Percentiles rank a stretch among this genome's conserved stretches.
Evolutionary conservation across 257 asterid species (phyloP).

Genomic region (Capsicum pubescens): DNA sequence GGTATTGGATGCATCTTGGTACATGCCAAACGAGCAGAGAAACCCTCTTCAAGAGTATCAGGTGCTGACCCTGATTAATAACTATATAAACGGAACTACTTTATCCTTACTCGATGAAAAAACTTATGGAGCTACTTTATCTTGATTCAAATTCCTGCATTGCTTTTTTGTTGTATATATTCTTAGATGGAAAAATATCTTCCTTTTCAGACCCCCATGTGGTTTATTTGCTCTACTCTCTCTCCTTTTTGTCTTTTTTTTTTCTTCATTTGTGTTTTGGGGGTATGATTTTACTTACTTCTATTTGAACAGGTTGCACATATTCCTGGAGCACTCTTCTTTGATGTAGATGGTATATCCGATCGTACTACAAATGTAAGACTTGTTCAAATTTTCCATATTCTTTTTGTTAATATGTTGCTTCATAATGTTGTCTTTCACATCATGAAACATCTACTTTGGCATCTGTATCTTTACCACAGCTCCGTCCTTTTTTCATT

Average conservation of each 20-base stretch:
- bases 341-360: constrained; percentile 85
- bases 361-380: constrained; percentile 81
- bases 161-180: background rate
- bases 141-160: no score
- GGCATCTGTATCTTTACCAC: background rate
- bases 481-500: background rate
- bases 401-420: background rate
- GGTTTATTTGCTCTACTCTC: background rate
- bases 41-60: constrained; percentile 98
- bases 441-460: background rate
- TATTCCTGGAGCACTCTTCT: constrained; percentile 96
- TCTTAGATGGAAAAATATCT: background rate
- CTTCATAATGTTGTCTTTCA: background rate
- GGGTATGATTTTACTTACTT: constrained; percentile 17
- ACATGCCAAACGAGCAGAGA: constrained; percentile 98
- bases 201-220: background rate
- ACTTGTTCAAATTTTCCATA: constrained; percentile 6
- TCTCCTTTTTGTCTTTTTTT: background rate
- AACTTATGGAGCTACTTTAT: background rate
- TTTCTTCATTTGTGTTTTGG: no score
- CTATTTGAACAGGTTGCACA: constrained; percentile 81
- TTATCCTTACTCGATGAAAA: background rate
- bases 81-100: background rate
- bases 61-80: constrained; percentile 47
- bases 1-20: constrained; percentile 99